These are phyloP conservation scores for Alternaria sp. DNA, from an alignment of 2,329 filamentous ascomycete species.

Conservation along the genomic window DNA sequence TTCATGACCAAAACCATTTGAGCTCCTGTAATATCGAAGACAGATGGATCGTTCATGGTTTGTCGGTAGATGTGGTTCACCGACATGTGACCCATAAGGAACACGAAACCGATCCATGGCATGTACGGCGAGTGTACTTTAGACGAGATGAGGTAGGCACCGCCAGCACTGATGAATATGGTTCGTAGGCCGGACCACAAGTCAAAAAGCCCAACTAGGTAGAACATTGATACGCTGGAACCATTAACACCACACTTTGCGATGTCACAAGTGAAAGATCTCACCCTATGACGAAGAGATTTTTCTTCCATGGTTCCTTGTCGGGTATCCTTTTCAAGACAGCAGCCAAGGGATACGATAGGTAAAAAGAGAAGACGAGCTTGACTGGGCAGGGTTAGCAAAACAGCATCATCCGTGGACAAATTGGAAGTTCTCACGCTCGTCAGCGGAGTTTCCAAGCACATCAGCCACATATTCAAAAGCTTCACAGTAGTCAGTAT, in stretches of 20 bases:
- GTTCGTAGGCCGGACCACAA: conserved; percentile 86
- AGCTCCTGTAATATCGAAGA: conserved; percentile 85
- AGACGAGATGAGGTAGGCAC: conserved; percentile 82
- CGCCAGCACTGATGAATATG: conserved; percentile 78
- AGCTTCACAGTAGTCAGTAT: conserved; percentile 53
- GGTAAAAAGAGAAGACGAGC: conserved; percentile 85
- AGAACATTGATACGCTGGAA: conserved; percentile 79
- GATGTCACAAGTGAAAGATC: neutral
- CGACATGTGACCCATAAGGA: conserved; percentile 95
- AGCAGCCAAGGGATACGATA: conserved; percentile 91
- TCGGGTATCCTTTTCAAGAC: conserved; percentile 91
- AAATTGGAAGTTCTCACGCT: conserved; percentile 58
- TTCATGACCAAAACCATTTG: conserved; percentile 99
- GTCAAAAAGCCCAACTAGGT: conserved; percentile 90
- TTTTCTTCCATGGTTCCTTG: conserved; percentile 81
- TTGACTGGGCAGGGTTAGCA: conserved; percentile 73
- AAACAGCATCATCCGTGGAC: neutral
- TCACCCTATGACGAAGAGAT: conserved; percentile 82
- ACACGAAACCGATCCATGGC: conserved; percentile 96
- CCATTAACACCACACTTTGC: conserved; percentile 13
- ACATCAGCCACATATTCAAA: conserved; percentile 66
- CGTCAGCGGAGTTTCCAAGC: conserved; percentile 70
- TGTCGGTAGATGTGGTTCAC: conserved; percentile 87
- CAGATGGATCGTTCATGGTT: conserved; percentile 68
- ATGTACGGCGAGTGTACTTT: conserved; percentile 89